A percentile compares a stretch with the other conserved stretches of the same genome.
These are phyloP conservation scores for Yarrowia sp. DNA, from an alignment of 805 yeast species.

Conservation along the genomic window DNA sequence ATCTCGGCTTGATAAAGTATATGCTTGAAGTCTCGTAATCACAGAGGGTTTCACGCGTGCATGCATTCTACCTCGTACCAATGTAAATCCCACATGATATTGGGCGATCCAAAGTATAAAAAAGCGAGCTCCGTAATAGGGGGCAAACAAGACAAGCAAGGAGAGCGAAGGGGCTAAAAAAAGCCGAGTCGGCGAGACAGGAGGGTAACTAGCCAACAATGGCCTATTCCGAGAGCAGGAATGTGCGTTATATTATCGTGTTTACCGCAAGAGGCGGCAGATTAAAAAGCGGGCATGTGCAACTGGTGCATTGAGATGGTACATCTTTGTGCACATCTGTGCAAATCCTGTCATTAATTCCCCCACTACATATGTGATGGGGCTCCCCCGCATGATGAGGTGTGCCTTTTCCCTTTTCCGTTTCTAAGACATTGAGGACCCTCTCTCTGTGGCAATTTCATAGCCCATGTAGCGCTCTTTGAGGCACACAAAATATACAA, in stretches of 20 bases:
- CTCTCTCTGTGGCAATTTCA: background rate
- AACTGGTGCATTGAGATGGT: slow-evolving; percentile 1
- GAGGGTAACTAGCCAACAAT: background rate
- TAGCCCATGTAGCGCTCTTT: background rate
- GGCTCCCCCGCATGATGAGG: slow-evolving; percentile 12
- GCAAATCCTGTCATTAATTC: background rate
- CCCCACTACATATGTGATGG: background rate
- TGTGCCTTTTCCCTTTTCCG: background rate
- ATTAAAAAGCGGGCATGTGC: background rate
- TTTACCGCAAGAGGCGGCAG: background rate
- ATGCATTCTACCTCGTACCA: slow-evolving; percentile 23
- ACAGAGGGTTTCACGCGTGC: slow-evolving; percentile 1
- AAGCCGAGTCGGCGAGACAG: background rate
- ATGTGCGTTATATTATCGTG: background rate
- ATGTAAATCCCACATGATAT: slow-evolving; percentile 24
- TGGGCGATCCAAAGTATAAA: slow-evolving; percentile 2
- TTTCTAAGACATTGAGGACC: background rate
- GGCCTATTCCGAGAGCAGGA: background rate
- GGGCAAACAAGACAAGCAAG: slow-evolving; percentile 17
- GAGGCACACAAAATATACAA: background rate
- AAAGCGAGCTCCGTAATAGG: slow-evolving; percentile 8
- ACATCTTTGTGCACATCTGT: slow-evolving; percentile 2
- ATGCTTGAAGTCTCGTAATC: slow-evolving; percentile 18
- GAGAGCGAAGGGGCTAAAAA: slow-evolving; percentile 9
- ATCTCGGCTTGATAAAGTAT: background rate